Evolutionary conservation across 2,329 filamentous ascomycete species (phyloP), one percentile per base, ranked within the genome.

Genomic region (Diplodia intermedia): DNA sequence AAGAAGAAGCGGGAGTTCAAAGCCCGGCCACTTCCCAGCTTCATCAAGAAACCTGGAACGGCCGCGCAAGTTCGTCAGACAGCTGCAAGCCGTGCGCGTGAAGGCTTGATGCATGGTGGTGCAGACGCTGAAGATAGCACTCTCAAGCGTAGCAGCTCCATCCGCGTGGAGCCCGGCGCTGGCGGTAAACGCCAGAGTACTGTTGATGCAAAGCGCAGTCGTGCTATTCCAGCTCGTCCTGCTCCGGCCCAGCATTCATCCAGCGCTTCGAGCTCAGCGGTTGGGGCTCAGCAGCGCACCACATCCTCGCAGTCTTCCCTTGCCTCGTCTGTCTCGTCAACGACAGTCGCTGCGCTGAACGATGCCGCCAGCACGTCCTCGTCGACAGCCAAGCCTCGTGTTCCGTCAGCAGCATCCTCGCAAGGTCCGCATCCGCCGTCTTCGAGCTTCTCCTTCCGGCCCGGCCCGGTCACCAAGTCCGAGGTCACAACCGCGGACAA

Each of bases 1-100:
- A 74, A 76, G n/a, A 78, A 78, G 71, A 79, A 77, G 67, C 72
- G 74, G 1, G 70, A 73, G 1, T 84, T 84, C 78, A 85, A 84
- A 74, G 83, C 83, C 9, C 74, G 82, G 11, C 82, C 82, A 15
- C 80, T 78, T 1, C 82, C 82, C 12, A 72, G 71, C 12, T 61
- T 67, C 20, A 43, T 74, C 49, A 69, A 73, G 54, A 81, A 76
- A 49, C 70, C 74, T 20, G 73, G 75, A 8, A 70, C 74, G 57
- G 72, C 73, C 20, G 70, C 75, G 6, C 72, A 76, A 7, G 78
- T 84, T 1, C 79, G 82, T 29, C 81, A 82, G 65, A 86, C 83
- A 15, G 79, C 81, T 49, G 75, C 83, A 20, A 82, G 81, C 68
- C 80, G 79, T 65, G 80, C 81, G 12, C 77, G 84, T 12, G 76